Percentiles rank a stretch among this genome's conserved stretches.
Conservation (phyloP, 1,284 basidiomycete species). For the Cutaneotrichosporon cutaneum region DNA sequence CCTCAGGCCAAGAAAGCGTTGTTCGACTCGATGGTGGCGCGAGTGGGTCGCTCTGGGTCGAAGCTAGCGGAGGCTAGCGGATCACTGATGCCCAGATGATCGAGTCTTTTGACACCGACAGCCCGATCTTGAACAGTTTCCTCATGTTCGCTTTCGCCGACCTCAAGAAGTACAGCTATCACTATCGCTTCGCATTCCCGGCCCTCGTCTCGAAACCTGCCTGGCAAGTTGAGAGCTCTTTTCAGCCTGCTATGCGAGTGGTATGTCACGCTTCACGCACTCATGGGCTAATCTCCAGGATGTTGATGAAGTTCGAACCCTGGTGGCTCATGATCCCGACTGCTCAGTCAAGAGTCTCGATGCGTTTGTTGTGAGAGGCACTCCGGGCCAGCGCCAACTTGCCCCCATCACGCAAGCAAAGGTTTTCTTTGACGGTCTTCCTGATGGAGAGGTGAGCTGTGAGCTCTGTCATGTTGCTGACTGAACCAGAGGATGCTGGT, state of each 20-base stretch:
- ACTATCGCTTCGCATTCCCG: constrained; percentile 97
- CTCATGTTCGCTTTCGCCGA: constrained; percentile 91
- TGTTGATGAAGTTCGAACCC: constrained; percentile 24
- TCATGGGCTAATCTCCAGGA: constrained; percentile 32
- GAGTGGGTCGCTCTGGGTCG: not conserved
- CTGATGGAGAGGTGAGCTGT: constrained; percentile 46
- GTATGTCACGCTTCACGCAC: constrained; percentile 17
- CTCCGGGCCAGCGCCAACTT: constrained; percentile 47
- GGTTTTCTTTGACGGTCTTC: constrained; percentile 58
- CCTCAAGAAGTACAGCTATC: constrained; percentile 96
- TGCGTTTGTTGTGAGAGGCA: constrained; percentile 32
- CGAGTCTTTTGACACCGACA: constrained; percentile 32
- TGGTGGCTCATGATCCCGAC: not conserved
- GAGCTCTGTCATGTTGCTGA: constrained; percentile 4
- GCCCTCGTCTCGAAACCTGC: constrained; percentile 81
- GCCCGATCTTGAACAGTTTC: constrained; percentile 67
- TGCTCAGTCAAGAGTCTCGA: not conserved
- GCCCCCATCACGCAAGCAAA: constrained; percentile 61
- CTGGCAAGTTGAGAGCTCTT: constrained; percentile 66
- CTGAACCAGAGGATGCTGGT: constrained; percentile 61
- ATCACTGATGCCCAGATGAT: constrained; percentile 33
- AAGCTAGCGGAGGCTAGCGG: not conserved
- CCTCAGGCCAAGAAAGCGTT: constrained; percentile 76
- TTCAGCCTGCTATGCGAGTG: constrained; percentile 17
- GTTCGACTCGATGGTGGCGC: constrained; percentile 69